Evolutionary conservation across 2,329 filamentous ascomycete genomes (phyloP).

Genomic region (Lachnellula suecica): DNA sequence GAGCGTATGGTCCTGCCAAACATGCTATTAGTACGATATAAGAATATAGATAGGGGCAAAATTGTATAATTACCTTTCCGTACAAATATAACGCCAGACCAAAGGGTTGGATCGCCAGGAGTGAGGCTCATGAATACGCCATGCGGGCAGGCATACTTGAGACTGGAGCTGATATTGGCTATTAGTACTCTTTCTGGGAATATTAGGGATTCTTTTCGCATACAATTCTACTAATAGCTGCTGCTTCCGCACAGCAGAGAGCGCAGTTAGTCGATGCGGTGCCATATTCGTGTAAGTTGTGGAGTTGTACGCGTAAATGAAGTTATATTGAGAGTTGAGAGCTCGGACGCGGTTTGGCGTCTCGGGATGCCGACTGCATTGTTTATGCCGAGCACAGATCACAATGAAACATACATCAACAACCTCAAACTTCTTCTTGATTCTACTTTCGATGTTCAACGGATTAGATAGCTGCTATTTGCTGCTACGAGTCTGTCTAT

Average conservation of each 20-base stretch:
- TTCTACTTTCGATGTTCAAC: neutral
- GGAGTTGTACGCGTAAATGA: neutral
- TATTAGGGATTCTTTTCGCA: neutral
- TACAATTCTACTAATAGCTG: conserved; percentile 35
- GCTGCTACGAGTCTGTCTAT: neutral
- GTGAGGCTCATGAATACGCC: conserved; percentile 86
- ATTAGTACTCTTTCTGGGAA: neutral
- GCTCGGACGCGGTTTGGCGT: neutral
- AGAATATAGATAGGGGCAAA: too few species aligned
- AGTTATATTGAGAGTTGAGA: neutral
- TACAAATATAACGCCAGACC: conserved; percentile 91
- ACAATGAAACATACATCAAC: too few species aligned
- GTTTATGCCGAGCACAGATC: too few species aligned
- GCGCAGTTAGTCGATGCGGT: conserved; percentile 20
- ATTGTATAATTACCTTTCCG: conserved; percentile 66
- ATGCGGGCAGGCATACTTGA: conserved; percentile 79
- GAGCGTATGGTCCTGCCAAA: conserved; percentile 80
- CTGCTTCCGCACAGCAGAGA: conserved; percentile 33
- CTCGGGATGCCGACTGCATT: neutral
- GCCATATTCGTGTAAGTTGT: conserved; percentile 18
- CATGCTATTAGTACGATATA: neutral
- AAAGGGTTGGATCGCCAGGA: conserved; percentile 76
- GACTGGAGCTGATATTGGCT: conserved; percentile 60
- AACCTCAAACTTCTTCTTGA: neutral
- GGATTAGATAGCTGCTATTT: neutral